A percentile compares a stretch with the other conserved stretches of the same genome.
Evolutionary conservation across 495 filamentous ascomycete genomes (phyloP).

Genomic region (Tuber indicum): DNA sequence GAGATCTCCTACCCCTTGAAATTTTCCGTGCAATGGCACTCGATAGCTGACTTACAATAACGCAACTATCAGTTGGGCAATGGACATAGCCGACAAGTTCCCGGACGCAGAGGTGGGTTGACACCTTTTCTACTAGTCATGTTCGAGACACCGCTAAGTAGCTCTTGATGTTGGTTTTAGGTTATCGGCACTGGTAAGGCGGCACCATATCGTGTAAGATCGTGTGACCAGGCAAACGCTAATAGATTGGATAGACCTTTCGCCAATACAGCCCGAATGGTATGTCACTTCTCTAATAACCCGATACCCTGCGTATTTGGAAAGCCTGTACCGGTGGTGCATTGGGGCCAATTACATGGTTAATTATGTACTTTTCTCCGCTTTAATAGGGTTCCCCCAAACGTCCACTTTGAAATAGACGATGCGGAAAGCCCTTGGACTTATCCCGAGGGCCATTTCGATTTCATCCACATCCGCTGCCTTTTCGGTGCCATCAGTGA

Average conservation of each 20-base stretch:
- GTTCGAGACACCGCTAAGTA: not conserved
- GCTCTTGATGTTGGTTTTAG: conserved; percentile 5
- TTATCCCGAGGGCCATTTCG: conserved; percentile 47
- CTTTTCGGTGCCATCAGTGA: conserved; percentile 50
- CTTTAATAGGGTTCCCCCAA: conserved; percentile 47
- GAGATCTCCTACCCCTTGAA: not conserved
- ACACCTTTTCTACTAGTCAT: not conserved
- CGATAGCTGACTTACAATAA: not conserved
- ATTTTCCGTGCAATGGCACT: not conserved
- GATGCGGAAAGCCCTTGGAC: conserved; percentile 50
- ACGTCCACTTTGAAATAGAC: conserved; percentile 52
- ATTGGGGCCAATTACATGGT: not conserved
- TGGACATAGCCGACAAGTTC: conserved; percentile 38
- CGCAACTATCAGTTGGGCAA: conserved; percentile 24
- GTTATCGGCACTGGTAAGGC: conserved; percentile 32
- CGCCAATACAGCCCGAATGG: conserved; percentile 37
- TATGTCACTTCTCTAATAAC: not conserved
- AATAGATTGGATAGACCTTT: conserved; percentile 26
- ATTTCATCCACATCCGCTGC: conserved; percentile 54
- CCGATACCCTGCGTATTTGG: not conserved
- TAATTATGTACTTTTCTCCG: not conserved
- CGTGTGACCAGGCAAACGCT: not conserved
- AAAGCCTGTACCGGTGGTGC: not conserved
- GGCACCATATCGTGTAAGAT: not conserved
- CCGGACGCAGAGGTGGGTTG: conserved; percentile 24